These are phyloP conservation scores for Chlorella ohadii DNA, from an alignment of 139 green algal genomes.

Conservation along the genomic window DNA sequence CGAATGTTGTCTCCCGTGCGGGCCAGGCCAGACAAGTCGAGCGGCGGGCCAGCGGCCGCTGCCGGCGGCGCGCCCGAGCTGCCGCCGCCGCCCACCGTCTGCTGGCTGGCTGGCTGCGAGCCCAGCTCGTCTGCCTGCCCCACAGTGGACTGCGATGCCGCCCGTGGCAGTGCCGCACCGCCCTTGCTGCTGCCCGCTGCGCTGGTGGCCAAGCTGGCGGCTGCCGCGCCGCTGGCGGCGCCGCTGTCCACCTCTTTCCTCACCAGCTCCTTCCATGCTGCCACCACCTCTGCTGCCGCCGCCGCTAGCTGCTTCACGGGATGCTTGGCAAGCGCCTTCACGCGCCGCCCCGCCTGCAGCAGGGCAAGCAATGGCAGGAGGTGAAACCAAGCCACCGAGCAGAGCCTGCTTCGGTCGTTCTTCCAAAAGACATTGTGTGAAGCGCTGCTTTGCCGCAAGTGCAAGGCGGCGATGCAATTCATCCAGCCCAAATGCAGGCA, in stretches of 20 bases:
- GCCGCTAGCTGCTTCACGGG: slow-evolving; percentile 45
- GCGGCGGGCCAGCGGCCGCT: neutral
- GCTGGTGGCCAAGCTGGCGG: neutral
- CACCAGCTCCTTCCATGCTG: slow-evolving; percentile 77
- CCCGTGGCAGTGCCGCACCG: neutral
- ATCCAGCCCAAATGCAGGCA: too few relatives aligned
- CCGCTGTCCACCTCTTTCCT: neutral
- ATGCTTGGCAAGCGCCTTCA: slow-evolving; percentile 84
- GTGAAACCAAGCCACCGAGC: too few relatives aligned
- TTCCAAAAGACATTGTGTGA: too few relatives aligned
- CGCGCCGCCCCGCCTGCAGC: slow-evolving; percentile 72
- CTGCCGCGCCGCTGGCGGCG: neutral
- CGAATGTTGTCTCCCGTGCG: slow-evolving; percentile 58
- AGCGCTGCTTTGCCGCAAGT: too few relatives aligned
- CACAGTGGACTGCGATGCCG: neutral
- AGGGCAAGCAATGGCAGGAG: too few relatives aligned
- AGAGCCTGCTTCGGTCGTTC: too few relatives aligned
- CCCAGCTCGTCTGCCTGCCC: neutral
- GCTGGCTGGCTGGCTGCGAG: slow-evolving; percentile 8
- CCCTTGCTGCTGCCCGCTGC: slow-evolving; percentile 3
- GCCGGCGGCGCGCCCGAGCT: neutral
- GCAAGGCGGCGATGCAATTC: too few relatives aligned
- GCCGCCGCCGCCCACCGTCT: neutral
- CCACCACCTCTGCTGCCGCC: slow-evolving; percentile 64
- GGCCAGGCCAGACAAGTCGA: neutral